Evolutionary conservation across 2,329 filamentous ascomycete genomes (phyloP).

Genomic region (Nemania serpens): DNA sequence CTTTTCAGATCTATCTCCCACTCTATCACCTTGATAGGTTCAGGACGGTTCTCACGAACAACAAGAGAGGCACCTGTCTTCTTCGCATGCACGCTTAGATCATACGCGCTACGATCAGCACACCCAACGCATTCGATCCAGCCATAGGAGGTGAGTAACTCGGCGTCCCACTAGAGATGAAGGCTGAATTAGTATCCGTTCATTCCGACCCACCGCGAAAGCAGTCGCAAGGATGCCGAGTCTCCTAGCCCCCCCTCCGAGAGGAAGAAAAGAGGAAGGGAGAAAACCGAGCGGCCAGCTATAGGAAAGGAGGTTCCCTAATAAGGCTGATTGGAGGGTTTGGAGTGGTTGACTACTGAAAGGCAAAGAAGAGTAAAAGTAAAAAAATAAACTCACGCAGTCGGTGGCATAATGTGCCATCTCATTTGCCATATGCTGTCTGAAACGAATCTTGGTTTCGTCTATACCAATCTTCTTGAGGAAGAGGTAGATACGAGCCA

Average conservation of each 20-base stretch:
- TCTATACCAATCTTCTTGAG: conserved; percentile 87
- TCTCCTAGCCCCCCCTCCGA: not conserved
- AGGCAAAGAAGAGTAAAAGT: not conserved
- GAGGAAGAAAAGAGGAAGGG: no score
- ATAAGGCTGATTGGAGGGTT: not conserved
- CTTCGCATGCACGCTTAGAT: conserved; percentile 89
- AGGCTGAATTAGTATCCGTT: conserved; percentile 5
- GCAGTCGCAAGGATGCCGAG: not conserved
- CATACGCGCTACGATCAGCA: conserved; percentile 93
- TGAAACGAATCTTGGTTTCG: conserved; percentile 85
- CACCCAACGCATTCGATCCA: conserved; percentile 99
- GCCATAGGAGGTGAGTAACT: conserved; percentile 87
- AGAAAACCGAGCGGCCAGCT: not conserved
- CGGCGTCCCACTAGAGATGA: conserved; percentile 75
- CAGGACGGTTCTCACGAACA: conserved; percentile 79
- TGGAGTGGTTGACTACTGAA: no score
- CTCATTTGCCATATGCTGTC: conserved; percentile 79
- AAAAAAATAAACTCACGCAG: conserved; percentile 55
- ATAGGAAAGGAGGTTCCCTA: not conserved
- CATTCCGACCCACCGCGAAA: not conserved
- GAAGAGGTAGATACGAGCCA: conserved; percentile 92
- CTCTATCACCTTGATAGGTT: conserved; percentile 81
- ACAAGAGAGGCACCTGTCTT: conserved; percentile 86
- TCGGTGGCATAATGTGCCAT: conserved; percentile 87
- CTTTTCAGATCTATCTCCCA: conserved; percentile 88